These are phyloP conservation scores for Fusarium sacchari DNA, from an alignment of 2,329 filamentous ascomycete genomes.

Conservation along the genomic window DNA sequence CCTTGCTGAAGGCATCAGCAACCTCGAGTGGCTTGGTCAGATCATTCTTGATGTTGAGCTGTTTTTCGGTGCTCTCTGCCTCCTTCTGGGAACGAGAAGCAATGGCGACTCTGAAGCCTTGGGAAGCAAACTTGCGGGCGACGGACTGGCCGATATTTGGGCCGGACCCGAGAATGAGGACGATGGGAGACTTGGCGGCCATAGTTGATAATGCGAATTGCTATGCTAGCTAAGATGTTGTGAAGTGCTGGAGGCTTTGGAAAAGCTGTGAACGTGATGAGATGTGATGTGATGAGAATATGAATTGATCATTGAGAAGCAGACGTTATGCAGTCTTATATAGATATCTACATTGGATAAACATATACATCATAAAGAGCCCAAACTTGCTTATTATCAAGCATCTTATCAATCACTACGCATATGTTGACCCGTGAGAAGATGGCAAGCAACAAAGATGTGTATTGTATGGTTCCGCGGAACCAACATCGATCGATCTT, in stretches of 20 bases:
- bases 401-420: background rate
- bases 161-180: conserved; percentile 43
- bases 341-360: fast-evolving
- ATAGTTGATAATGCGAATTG: background rate
- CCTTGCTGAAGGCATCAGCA: conserved; percentile 21
- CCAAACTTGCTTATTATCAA: background rate
- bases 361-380: background rate
- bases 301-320: fast-evolving
- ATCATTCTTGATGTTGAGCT: conserved; percentile 51
- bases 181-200: conserved; percentile 5
- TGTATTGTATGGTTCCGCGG: background rate
- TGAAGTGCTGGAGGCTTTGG: fast-evolving
- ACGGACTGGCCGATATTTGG: conserved; percentile 38
- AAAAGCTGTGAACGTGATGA: background rate
- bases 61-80: conserved; percentile 26
- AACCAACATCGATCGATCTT: background rate
- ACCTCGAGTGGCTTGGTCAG: conserved; percentile 46
- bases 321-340: background rate
- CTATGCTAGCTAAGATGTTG: too few relatives aligned
- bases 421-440: background rate
- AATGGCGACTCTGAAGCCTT: conserved; percentile 42
- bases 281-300: background rate
- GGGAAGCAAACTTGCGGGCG: conserved; percentile 36
- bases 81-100: conserved; percentile 38
- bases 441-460: background rate